Evolutionary conservation across 1,284 basidiomycete species (phyloP).

Genomic region (Melampsora americana): DNA sequence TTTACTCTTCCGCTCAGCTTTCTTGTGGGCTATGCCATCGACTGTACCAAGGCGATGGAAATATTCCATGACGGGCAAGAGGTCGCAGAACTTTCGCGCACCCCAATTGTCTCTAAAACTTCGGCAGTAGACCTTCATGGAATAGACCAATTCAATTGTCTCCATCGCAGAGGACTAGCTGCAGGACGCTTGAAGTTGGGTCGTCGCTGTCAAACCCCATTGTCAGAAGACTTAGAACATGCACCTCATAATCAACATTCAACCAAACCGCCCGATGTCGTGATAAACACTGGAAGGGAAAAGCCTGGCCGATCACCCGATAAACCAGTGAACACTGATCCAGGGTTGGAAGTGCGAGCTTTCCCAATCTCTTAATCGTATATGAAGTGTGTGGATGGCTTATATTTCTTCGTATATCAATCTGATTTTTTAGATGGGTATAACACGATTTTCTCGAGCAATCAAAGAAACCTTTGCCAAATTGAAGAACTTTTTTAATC

Average conservation of each 20-base stretch:
- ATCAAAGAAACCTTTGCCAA: background rate
- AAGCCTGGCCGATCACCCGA: too few relatives aligned
- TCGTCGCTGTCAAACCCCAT: background rate
- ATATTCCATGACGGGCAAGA: background rate
- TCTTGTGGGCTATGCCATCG: conserved; percentile 3
- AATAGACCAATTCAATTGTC: background rate
- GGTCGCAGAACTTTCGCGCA: background rate
- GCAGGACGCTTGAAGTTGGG: background rate
- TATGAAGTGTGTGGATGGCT: background rate
- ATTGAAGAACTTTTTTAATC: background rate
- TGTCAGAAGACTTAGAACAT: background rate
- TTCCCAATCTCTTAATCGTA: too few relatives aligned
- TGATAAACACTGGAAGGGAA: too few relatives aligned
- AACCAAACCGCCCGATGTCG: too few relatives aligned
- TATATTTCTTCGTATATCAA: background rate
- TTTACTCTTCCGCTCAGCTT: conserved; percentile 4
- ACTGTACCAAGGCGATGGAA: conserved; percentile 2
- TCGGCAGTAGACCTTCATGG: background rate
- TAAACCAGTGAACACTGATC: background rate
- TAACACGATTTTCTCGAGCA: background rate
- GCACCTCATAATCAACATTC: too few relatives aligned
- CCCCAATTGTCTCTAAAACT: background rate
- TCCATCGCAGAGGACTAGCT: background rate
- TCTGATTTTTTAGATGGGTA: background rate
- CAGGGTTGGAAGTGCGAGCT: background rate